These are phyloP conservation scores for Elaphomyces granulatus DNA, from an alignment of 495 filamentous ascomycete genomes.

Conservation along the genomic window DNA sequence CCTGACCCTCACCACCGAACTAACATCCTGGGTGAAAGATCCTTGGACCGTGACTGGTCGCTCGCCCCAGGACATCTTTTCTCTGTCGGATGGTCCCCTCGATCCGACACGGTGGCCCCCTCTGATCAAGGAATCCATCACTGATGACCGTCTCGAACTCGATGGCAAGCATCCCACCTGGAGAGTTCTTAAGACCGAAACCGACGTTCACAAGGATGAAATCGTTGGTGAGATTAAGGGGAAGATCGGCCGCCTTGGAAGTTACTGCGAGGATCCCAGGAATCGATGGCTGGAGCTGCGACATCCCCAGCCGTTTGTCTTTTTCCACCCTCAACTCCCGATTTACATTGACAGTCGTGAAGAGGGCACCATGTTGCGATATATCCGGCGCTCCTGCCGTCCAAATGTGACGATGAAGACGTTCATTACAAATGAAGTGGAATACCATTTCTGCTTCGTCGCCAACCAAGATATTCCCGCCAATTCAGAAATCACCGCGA, in stretches of 20 bases:
- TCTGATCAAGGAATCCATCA: conserved; percentile 32
- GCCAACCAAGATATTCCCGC: conserved; percentile 56
- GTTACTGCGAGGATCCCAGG: conserved; percentile 54
- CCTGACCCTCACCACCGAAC: conserved; percentile 48
- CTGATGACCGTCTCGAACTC: conserved; percentile 28
- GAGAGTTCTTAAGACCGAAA: conserved; percentile 55
- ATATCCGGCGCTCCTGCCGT: conserved; percentile 73
- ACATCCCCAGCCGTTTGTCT: conserved; percentile 73
- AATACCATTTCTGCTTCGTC: conserved; percentile 83
- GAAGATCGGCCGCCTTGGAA: conserved; percentile 61
- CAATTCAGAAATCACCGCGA: conserved; percentile 47
- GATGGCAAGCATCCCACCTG: conserved; percentile 42
- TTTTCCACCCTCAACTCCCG: conserved; percentile 67
- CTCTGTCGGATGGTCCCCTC: conserved; percentile 37
- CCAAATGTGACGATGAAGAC: conserved; percentile 75
- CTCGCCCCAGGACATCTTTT: conserved; percentile 32
- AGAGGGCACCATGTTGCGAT: conserved; percentile 73
- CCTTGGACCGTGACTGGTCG: conserved; percentile 34
- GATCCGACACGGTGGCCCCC: conserved; percentile 39
- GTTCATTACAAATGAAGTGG: conserved; percentile 54
- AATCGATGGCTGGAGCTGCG: conserved; percentile 65
- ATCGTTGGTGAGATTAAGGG: conserved; percentile 81
- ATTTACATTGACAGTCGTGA: conserved; percentile 82
- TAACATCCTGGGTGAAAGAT: conserved; percentile 61
- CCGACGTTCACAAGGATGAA: conserved; percentile 44